Base-by-base conservation (phyloP, 2,329 filamentous ascomycete genomes). In the Ophiosphaerella herpotricha region DNA sequence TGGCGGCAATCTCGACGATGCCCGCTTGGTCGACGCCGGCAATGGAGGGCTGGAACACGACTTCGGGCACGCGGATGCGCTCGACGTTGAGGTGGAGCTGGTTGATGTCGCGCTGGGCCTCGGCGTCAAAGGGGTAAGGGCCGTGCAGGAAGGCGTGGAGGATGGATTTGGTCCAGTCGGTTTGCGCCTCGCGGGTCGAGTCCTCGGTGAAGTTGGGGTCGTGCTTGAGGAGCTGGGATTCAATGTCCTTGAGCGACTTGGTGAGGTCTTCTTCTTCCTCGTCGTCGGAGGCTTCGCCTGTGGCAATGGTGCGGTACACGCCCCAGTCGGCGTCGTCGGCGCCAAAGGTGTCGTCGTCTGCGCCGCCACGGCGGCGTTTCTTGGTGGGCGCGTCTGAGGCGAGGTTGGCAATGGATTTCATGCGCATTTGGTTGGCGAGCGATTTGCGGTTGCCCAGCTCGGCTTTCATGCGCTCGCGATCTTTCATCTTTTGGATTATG, bases 241-340 rank as follows among this genome's bases (percentile, higher is more conserved):
- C 94, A 11, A 97, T 83, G 1, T 78, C 79, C 68, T 89, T 89
- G 39, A 99, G 82, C 49, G 81, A 83, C 5, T 81, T 84, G 49
- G 84, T 82, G 0, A 96, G 82, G 65, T 97, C 93, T 72, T 93
- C 90, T 69, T 97, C 93, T 69, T 96, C 92, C 43, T 96, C 91
- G 60, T 97, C 92, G 55, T 94, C 90, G 67, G 88, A 90, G 60
- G 81, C 62, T 44, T 89, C 88, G 43, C 91, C 91, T 1, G 89
- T 91, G 2, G 91, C 90, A 49, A 97, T 95, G 35, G 90, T 90
- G 45, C 94, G 87, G 74, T 99, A 99, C 12, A 99, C 91, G 50
- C 91, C 91, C 94, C 94, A 99, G 73, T 99, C 94, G 49, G 95
- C 92, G 67, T 99, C 94, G 72, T 99, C 93, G 42, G 92, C 92